Conservation (phyloP, 2,329 filamentous ascomycete species). For the Plenodomus lindquistii region DNA sequence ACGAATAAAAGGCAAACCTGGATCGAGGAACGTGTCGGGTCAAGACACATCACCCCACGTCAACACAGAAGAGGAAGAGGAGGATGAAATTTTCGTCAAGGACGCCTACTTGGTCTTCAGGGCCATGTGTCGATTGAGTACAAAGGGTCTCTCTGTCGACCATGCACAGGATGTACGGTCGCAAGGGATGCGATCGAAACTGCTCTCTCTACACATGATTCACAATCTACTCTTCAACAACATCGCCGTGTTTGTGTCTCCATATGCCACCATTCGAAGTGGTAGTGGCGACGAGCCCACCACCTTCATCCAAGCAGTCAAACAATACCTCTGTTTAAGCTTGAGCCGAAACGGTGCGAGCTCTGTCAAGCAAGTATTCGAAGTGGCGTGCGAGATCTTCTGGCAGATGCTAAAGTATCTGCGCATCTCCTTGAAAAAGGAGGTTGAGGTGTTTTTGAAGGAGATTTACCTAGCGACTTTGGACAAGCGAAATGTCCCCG, state of each 20-base stretch:
- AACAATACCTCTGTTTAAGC: conserved; percentile 94
- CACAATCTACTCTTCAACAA: conserved; percentile 96
- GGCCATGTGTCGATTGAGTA: conserved; percentile 96
- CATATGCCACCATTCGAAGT: conserved; percentile 87
- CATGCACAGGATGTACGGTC: conserved; percentile 91
- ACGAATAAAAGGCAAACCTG: conserved; percentile 54
- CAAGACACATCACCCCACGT: conserved; percentile 52
- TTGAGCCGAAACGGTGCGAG: conserved; percentile 94
- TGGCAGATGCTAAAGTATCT: conserved; percentile 96
- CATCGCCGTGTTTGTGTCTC: conserved; percentile 86
- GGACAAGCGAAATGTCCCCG: conserved; percentile 81
- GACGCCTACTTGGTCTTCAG: conserved; percentile 97
- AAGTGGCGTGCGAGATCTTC: conserved; percentile 95
- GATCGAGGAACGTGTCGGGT: conserved; percentile 51
- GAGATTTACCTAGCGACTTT: conserved; percentile 94
- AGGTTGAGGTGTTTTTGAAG: conserved; percentile 96
- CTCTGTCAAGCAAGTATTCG: conserved; percentile 88
- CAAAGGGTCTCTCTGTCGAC: conserved; percentile 85
- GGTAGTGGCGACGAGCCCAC: conserved; percentile 87
- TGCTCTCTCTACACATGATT: conserved; percentile 92
- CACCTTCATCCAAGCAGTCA: conserved; percentile 89
- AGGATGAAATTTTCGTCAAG: conserved; percentile 95
- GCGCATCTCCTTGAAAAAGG: conserved; percentile 95
- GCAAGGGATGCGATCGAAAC: conserved; percentile 95
- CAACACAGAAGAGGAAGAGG: conserved; percentile 66